Conservation (phyloP, 306 rosid genomes). For the Astragalus membranaceus region DNA sequence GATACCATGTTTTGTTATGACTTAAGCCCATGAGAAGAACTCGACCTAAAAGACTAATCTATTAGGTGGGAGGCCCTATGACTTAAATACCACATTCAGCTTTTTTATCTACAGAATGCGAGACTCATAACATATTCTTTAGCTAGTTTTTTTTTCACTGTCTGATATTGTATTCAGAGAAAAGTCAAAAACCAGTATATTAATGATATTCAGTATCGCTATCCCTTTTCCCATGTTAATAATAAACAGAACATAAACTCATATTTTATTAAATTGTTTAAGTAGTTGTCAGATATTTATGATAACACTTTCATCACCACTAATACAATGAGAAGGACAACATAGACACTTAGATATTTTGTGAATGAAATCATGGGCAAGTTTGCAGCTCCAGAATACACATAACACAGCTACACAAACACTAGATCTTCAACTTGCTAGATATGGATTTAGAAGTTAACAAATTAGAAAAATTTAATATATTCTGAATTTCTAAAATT, state of each 20-base stretch:
- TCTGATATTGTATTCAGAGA: neutral
- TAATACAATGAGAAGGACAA: neutral
- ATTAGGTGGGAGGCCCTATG: too few species aligned
- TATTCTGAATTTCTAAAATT: slow-evolving; percentile 16
- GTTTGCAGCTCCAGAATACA: slow-evolving; percentile 18
- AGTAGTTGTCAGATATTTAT: slow-evolving; percentile 9
- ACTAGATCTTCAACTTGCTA: neutral
- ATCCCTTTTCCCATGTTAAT: neutral
- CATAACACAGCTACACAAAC: neutral
- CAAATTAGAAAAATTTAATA: slow-evolving; percentile 9
- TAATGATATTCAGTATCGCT: neutral
- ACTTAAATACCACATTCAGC: too few species aligned
- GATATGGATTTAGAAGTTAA: slow-evolving; percentile 14
- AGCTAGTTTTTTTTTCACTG: neutral
- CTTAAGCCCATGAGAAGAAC: too few species aligned
- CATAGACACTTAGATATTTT: neutral
- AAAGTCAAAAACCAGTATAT: slow-evolving; percentile 7
- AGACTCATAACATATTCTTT: too few species aligned
- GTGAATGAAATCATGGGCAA: slow-evolving; percentile 16
- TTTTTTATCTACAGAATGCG: too few species aligned
- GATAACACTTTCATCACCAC: neutral
- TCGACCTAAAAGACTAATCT: too few species aligned
- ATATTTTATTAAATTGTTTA: neutral
- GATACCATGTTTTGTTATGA: too few species aligned
- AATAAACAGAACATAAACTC: neutral